Percentiles rank a stretch among this genome's conserved stretches.
Conservation (phyloP, 2,329 filamentous ascomycete species). For the Rhexocercosporidium sp. region DNA sequence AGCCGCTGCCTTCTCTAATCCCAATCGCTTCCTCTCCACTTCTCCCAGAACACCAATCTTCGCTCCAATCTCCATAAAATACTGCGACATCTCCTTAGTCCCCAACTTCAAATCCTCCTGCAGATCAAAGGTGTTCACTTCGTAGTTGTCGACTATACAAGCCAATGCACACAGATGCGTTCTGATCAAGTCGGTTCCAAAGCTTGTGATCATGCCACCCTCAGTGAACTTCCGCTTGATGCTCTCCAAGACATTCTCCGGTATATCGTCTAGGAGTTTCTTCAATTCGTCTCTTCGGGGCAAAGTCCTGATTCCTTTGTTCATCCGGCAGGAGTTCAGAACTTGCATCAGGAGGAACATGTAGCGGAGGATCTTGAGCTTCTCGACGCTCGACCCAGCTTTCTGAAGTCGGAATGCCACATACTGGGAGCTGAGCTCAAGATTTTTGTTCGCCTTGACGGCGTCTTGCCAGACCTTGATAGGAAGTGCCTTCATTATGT, state of each 20-base stretch:
- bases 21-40: constrained; percentile 53
- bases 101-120: constrained; percentile 75
- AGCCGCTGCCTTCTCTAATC: constrained; percentile 65
- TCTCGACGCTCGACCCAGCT: constrained; percentile 56
- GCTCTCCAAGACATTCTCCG: constrained; percentile 66
- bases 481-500: constrained; percentile 69
- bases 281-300: constrained; percentile 67
- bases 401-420: constrained; percentile 64
- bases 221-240: constrained; percentile 74
- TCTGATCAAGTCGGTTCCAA: constrained; percentile 72
- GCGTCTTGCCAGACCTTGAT: constrained; percentile 78
- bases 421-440: constrained; percentile 64
- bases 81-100: constrained; percentile 71
- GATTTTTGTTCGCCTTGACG: constrained; percentile 60
- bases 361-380: constrained; percentile 65
- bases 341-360: constrained; percentile 62
- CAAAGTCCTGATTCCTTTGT: constrained; percentile 52
- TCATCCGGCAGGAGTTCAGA: constrained; percentile 53
- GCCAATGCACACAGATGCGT: constrained; percentile 76
- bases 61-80: constrained; percentile 79
- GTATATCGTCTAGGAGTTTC: constrained; percentile 60
- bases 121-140: constrained; percentile 72
- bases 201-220: constrained; percentile 68
- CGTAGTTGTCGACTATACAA: constrained; percentile 74
- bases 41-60: constrained; percentile 56